Evolutionary conservation across 306 rosid genomes (phyloP).

Genomic region (Sicyos baderoa): DNA sequence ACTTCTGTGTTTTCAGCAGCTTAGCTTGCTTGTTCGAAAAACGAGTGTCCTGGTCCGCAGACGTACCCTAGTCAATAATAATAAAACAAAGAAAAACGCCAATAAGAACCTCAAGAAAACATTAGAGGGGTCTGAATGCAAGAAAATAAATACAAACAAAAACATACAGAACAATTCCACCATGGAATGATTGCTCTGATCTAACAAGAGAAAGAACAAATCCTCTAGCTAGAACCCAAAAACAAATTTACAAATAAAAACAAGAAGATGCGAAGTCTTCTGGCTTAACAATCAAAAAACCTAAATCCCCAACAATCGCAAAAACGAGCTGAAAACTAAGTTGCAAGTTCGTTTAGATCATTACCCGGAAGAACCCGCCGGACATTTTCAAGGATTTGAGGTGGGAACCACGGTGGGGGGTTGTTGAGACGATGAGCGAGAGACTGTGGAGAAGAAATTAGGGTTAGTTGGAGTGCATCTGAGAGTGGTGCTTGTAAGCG

Average conservation of each 20-base stretch:
- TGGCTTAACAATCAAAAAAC: background rate
- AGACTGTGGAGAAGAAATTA: constrained; percentile 1
- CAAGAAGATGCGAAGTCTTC: background rate
- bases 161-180: background rate
- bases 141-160: background rate
- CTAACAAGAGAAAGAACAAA: background rate
- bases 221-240: background rate
- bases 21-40: constrained; percentile 97
- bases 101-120: background rate
- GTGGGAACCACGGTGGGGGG: constrained; percentile 20
- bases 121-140: background rate
- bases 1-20: constrained; percentile 89
- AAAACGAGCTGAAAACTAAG: constrained; percentile 19
- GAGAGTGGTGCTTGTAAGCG: background rate
- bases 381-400: constrained; percentile 64
- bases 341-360: constrained; percentile 12
- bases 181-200: background rate
- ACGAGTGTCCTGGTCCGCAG: constrained; percentile 96
- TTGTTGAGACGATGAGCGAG: constrained; percentile 24
- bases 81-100: constrained; percentile 1
- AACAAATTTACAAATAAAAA: background rate
- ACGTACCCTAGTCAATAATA: constrained; percentile 56
- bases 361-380: constrained; percentile 92
- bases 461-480: constrained; percentile 12
- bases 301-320: background rate